These are phyloP conservation scores for Ophiocordyceps camponoti-rufipedis DNA, from an alignment of 2,329 filamentous ascomycete genomes.

Conservation along the genomic window DNA sequence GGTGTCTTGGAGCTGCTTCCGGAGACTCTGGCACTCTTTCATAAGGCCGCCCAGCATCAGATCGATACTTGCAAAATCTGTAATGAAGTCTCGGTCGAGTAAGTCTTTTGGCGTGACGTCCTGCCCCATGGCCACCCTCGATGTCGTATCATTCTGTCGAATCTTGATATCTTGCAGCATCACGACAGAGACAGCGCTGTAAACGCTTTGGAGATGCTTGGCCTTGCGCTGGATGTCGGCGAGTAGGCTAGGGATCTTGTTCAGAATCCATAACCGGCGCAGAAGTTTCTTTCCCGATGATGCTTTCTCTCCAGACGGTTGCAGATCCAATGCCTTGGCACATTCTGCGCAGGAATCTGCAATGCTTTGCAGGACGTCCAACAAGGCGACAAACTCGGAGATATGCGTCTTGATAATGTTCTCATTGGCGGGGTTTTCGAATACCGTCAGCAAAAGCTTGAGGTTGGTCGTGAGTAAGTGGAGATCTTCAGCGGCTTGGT, in stretches of 20 bases:
- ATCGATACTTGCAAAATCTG: constrained; percentile 4
- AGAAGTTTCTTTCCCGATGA: constrained; percentile 2
- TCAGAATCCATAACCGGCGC: constrained; percentile 3
- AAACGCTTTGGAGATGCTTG: constrained; percentile 3
- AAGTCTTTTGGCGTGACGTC: constrained; percentile 1
- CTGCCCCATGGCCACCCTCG: background rate
- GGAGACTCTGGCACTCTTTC: constrained; percentile 4
- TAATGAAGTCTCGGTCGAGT: constrained; percentile 2
- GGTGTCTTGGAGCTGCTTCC: constrained; percentile 3
- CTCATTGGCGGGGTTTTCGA: constrained; percentile 3
- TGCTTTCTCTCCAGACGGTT: constrained; percentile 2
- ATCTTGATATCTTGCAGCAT: constrained; percentile 4
- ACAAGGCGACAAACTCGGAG: constrained; percentile 4
- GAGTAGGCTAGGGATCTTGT: constrained; percentile 3
- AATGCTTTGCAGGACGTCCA: constrained; percentile 5
- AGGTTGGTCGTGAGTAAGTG: constrained; percentile 3
- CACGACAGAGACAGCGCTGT: constrained; percentile 3
- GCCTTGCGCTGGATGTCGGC: constrained; percentile 4
- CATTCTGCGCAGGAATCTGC: constrained; percentile 4
- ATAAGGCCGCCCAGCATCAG: constrained; percentile 3
- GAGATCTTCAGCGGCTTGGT: constrained; percentile 4
- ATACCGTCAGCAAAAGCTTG: constrained; percentile 3
- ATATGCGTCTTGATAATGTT: constrained; percentile 3
- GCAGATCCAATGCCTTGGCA: constrained; percentile 3
- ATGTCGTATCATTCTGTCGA: constrained; percentile 1